phyloP scores from a whole-genome alignment of 2,329 filamentous ascomycete species.

The Colletotrichum sp. region DNA sequence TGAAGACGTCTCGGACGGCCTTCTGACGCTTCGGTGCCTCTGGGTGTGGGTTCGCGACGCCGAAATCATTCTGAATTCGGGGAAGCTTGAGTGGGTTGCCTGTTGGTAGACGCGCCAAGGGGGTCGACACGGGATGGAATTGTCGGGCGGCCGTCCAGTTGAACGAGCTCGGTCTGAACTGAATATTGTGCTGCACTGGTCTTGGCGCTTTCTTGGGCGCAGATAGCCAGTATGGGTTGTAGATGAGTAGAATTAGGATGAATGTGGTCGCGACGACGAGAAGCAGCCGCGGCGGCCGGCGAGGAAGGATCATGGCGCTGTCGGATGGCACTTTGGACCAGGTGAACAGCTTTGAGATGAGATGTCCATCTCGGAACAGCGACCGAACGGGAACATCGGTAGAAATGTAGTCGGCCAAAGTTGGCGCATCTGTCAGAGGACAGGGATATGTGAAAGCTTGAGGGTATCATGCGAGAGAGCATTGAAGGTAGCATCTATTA shows the following conservation, averaged over 20 bases:
- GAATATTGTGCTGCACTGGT: constrained; percentile 18
- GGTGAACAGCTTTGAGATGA: background rate
- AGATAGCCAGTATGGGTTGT: background rate
- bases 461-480: background rate
- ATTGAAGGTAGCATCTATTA: background rate
- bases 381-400: background rate
- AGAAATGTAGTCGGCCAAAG: background rate
- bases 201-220: background rate
- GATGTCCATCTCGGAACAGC: background rate
- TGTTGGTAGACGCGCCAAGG: constrained; percentile 34
- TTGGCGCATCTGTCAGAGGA: background rate
- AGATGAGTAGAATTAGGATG: background rate
- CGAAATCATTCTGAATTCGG: constrained; percentile 42
- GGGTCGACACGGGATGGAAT: constrained; percentile 30
- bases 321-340: background rate
- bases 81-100: constrained; percentile 29
- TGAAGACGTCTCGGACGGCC: constrained; percentile 37
- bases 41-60: constrained; percentile 34
- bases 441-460: background rate
- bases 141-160: constrained; percentile 33
- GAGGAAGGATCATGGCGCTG: constrained; percentile 26
- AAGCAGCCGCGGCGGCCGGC: constrained; percentile 27
- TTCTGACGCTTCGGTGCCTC: constrained; percentile 23
- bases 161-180: constrained; percentile 29
- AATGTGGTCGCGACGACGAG: constrained; percentile 24